Base-by-base conservation (phyloP, 441 rosid genomes). In the Eutrema salsugineum region DNA sequence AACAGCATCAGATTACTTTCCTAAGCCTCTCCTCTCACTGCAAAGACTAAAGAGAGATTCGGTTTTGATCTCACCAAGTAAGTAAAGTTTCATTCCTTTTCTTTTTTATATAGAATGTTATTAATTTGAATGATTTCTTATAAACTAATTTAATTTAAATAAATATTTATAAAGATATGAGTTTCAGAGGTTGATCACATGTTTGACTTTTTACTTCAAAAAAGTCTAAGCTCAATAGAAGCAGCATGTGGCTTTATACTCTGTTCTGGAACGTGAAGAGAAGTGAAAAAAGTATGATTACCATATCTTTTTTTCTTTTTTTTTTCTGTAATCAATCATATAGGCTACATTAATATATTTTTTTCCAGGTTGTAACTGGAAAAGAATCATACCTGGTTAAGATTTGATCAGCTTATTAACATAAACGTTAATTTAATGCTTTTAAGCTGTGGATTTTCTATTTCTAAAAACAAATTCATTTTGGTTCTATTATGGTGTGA, bases 201-300 rank as follows among this genome's bases (percentile, higher is more conserved):
- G 75, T 69, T 76, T 69, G 75, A 63, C 71, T 63, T 54, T 43
- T 35, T 36, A 40, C 44, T 68, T 4, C 8, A 30, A 19, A 58
- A 55, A 64, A 27, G 75, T 62, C 79, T 54, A 54, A 68, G 60
- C 64, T 75, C 22, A 11, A 38, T 67, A 42, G 42, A 60, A 19
- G 20, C 51, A 75, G 71, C 79, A 76, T 70, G 79, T 76, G 76
- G 76, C 49, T 3, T 32, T 58, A 43, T 50, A 64, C 71, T 63
- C 75, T 70, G 76, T 50, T 70, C 32, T 65, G 50, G 62, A 76
- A 76, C 79, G 79, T 76, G 79, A 76, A 70, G 57, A 76, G 76
- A 70, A 53, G 76, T 76, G 76, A 70, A 70, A 53, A 48, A 55
- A 15, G 38, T 48, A 46, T 56, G 64, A 47, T 33, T 42, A 16